These are phyloP conservation scores for Picea glauca DNA, from an alignment of 75 land plant genomes.

Conservation along the genomic window DNA sequence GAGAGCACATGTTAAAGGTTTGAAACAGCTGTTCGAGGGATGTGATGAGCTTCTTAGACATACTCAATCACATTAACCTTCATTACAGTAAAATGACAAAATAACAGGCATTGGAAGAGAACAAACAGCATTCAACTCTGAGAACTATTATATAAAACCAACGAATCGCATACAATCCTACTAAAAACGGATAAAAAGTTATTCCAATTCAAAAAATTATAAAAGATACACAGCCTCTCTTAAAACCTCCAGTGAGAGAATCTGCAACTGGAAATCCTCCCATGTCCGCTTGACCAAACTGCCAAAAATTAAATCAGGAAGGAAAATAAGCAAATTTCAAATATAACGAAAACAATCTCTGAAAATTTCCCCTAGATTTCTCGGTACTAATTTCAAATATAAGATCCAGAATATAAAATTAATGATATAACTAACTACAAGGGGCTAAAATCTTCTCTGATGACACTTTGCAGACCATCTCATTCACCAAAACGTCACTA, in stretches of 20 bases:
- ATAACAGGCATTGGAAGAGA: not conserved
- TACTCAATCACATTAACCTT: not conserved
- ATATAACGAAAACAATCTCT: not conserved
- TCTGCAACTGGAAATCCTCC: conserved; percentile 66
- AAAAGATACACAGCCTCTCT: conserved; percentile 96
- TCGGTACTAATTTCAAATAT: not conserved
- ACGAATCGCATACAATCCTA: not conserved
- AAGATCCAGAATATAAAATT: too few species aligned
- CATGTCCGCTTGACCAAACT: conserved; percentile 22
- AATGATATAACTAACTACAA: too few species aligned
- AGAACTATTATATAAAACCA: not conserved
- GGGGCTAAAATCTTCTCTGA: too few species aligned
- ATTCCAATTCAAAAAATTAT: conserved; percentile 5
- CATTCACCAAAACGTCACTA: too few species aligned
- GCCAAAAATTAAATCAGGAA: conserved; percentile 16
- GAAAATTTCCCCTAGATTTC: not conserved
- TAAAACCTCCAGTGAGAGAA: conserved; percentile 83
- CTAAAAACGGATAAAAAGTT: not conserved
- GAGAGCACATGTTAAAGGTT: conserved; percentile 34
- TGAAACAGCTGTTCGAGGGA: not conserved
- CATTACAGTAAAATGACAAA: not conserved
- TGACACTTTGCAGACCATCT: too few species aligned
- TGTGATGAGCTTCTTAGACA: not conserved
- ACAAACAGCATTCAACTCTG: not conserved
- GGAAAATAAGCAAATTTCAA: not conserved